phyloP scores from a whole-genome alignment of 2,329 filamentous ascomycete genomes.

The Botryotinia narcissicola region DNA sequence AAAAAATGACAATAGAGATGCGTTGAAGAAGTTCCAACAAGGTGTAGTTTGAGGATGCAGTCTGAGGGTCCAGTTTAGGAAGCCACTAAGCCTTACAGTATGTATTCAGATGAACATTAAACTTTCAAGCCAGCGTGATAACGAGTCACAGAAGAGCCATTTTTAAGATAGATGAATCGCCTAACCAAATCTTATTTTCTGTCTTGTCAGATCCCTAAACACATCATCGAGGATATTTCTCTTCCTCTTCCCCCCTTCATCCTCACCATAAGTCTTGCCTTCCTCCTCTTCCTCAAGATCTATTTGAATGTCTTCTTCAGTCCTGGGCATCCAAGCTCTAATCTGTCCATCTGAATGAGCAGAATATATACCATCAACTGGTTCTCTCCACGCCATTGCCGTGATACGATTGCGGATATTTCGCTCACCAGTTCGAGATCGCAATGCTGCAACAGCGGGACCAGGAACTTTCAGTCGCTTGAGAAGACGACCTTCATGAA shows the following conservation, averaged over 20 bases:
- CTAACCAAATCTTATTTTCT: constrained; percentile 61
- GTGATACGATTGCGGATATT: constrained; percentile 68
- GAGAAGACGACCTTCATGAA: constrained; percentile 73
- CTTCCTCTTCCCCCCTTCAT: constrained; percentile 62
- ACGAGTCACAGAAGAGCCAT: not conserved
- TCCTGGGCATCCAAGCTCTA: constrained; percentile 68
- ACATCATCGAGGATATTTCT: constrained; percentile 76
- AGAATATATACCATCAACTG: constrained; percentile 71
- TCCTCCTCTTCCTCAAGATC: constrained; percentile 45
- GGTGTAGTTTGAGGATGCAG: not conserved
- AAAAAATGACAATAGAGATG: no score
- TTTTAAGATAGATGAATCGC: not conserved
- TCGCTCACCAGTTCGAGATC: constrained; percentile 50
- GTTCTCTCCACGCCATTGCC: constrained; percentile 68
- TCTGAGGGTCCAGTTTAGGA: not conserved
- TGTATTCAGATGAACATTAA: not conserved
- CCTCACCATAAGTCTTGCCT: constrained; percentile 41
- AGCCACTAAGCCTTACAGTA: not conserved
- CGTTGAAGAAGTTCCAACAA: not conserved
- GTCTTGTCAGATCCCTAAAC: constrained; percentile 72
- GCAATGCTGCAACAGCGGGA: constrained; percentile 49
- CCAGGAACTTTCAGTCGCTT: constrained; percentile 68
- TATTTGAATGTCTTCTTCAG: constrained; percentile 51
- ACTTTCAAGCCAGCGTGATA: not conserved
- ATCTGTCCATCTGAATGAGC: constrained; percentile 83